These are phyloP conservation scores for Leishmania tarentolae DNA, from an alignment of 208 protist species.

Conservation along the genomic window DNA sequence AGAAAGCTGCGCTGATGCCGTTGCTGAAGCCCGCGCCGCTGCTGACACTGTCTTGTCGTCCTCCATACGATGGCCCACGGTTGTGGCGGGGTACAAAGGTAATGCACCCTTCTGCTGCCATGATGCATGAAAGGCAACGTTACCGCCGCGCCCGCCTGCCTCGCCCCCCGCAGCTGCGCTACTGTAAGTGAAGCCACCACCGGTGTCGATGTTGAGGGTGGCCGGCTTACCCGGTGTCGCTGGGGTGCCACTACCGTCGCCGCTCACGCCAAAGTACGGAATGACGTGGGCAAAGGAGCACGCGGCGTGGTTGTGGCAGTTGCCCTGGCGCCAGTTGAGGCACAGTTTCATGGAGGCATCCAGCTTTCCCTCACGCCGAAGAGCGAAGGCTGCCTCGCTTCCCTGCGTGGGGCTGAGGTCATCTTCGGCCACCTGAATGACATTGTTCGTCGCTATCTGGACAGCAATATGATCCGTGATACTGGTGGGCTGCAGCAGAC, in stretches of 20 bases:
- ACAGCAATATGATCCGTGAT: constrained; percentile 64
- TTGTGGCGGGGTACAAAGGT: constrained; percentile 10
- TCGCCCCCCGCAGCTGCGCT: constrained; percentile 5
- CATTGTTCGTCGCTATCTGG: constrained; percentile 40
- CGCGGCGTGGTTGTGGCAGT: constrained; percentile 73
- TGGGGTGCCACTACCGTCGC: constrained; percentile 5
- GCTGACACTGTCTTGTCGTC: neutral
- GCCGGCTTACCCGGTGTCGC: constrained; percentile 7
- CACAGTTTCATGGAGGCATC: constrained; percentile 75
- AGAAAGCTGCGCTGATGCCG: neutral
- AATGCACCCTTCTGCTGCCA: constrained; percentile 20
- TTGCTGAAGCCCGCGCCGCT: too few species aligned
- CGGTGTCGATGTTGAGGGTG: neutral
- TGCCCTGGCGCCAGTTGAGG: constrained; percentile 71
- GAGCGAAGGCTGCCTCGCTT: constrained; percentile 68
- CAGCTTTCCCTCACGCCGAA: constrained; percentile 65
- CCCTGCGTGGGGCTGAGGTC: constrained; percentile 83
- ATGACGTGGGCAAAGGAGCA: constrained; percentile 77
- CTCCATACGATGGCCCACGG: constrained; percentile 1
- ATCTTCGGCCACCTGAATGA: constrained; percentile 59
- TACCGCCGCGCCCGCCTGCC: neutral
- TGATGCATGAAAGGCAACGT: neutral
- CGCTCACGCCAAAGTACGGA: constrained; percentile 49
- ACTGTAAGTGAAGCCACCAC: constrained; percentile 1
- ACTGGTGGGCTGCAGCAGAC: constrained; percentile 58